Evolutionary conservation across 2,329 filamentous ascomycete species (phyloP).

Genomic region (Microascus cirrosus): DNA sequence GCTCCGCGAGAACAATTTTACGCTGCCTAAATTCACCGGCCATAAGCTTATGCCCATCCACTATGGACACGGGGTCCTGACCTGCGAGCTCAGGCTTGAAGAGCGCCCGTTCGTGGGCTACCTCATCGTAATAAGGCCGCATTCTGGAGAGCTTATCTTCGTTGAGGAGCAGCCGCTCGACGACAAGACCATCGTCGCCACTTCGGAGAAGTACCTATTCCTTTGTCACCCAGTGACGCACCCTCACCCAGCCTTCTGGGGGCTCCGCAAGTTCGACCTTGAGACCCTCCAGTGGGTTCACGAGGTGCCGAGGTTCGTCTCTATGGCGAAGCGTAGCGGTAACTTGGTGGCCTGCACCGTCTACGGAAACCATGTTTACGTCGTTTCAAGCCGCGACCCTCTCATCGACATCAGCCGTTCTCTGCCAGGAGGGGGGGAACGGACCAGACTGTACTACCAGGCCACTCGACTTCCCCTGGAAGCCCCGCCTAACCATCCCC

Average conservation of each 20-base stretch:
- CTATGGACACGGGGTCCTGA: conserved; percentile 44
- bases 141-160: conserved; percentile 30
- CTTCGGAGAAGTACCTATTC: conserved; percentile 49
- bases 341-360: not conserved
- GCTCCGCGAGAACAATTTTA: conserved; percentile 20
- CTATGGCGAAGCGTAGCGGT: not conserved
- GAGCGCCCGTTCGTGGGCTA: not conserved
- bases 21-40: conserved; percentile 19
- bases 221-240: conserved; percentile 49
- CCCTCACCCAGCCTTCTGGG: conserved; percentile 45
- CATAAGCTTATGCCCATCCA: conserved; percentile 44
- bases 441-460: not conserved
- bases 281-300: conserved; percentile 19
- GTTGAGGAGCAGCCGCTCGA: conserved; percentile 29
- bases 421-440: not conserved
- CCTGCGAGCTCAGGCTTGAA: conserved; percentile 26
- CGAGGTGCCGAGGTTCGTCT: not conserved
- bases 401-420: not conserved
- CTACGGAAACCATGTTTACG: not conserved
- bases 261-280: conserved; percentile 42
- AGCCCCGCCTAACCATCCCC: conserved; percentile 20
- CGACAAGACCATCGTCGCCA: conserved; percentile 55
- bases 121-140: conserved; percentile 42
- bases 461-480: conserved; percentile 49
- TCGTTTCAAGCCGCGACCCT: not conserved